A percentile compares a stretch with the other conserved stretches of the same genome.
These are phyloP conservation scores for Aspergillus quadrilineatus DNA, from an alignment of 2,329 filamentous ascomycete species.

Conservation along the genomic window DNA sequence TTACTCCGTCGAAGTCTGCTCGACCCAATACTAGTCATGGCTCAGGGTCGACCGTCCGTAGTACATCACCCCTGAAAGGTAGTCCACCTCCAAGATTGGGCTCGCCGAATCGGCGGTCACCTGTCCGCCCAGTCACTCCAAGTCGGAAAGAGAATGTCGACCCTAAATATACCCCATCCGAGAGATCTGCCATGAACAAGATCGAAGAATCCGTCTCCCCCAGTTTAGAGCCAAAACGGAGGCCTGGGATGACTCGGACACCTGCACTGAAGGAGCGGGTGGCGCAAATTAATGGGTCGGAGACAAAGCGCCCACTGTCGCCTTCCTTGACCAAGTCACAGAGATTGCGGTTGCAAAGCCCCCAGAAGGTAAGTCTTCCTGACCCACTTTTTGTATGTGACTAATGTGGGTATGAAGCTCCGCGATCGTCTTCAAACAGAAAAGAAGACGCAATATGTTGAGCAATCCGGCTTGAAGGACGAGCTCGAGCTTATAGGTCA, in stretches of 20 bases:
- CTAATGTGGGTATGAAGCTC: conserved; percentile 36
- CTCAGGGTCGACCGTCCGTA: conserved; percentile 30
- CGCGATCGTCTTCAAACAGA: conserved; percentile 83
- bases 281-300: conserved; percentile 30
- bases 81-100: conserved; percentile 29
- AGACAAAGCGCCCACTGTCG: conserved; percentile 38
- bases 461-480: conserved; percentile 67
- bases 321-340: conserved; percentile 69
- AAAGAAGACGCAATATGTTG: conserved; percentile 69
- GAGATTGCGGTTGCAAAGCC: conserved; percentile 66
- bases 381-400: not conserved
- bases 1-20: conserved; percentile 30
- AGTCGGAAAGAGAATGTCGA: conserved; percentile 44
- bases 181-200: conserved; percentile 35
- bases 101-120: conserved; percentile 35
- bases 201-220: conserved; percentile 35
- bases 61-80: conserved; percentile 34
- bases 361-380: conserved; percentile 51
- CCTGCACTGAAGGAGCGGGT: conserved; percentile 37
- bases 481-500: conserved; percentile 79
- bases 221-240: conserved; percentile 42
- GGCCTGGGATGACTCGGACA: conserved; percentile 46
- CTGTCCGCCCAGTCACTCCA: conserved; percentile 34
- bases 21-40: conserved; percentile 32
- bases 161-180: conserved; percentile 32